These are phyloP conservation scores for Drechslera avenae DNA, from an alignment of 2,329 filamentous ascomycete genomes.

Conservation along the genomic window DNA sequence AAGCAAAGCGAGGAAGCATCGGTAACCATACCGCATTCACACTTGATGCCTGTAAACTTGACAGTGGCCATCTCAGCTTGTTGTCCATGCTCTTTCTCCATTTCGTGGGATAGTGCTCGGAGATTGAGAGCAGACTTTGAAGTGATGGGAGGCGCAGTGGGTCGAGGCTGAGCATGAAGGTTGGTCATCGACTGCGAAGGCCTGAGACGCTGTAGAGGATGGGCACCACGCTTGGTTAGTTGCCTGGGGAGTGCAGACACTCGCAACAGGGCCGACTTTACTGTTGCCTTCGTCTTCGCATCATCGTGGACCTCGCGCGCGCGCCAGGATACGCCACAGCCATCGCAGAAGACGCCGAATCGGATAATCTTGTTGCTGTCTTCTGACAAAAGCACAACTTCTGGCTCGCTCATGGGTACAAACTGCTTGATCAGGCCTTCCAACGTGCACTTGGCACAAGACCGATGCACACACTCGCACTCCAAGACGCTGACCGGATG, in stretches of 20 bases:
- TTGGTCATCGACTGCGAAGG: slow-evolving; percentile 19
- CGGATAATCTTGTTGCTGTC: slow-evolving; percentile 12
- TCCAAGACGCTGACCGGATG: slow-evolving; percentile 27
- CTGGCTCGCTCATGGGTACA: slow-evolving; percentile 32
- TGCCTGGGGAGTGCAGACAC: slow-evolving; percentile 21
- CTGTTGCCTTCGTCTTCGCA: slow-evolving; percentile 9
- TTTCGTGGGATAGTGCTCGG: slow-evolving; percentile 9
- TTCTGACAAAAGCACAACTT: slow-evolving; percentile 22
- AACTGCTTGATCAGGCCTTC: slow-evolving; percentile 27
- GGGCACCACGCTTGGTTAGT: slow-evolving; percentile 6
- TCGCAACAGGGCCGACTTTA: slow-evolving; percentile 11
- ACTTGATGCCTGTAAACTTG: slow-evolving; percentile 26
- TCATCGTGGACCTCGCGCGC: slow-evolving; percentile 15
- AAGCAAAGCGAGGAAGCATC: slow-evolving; percentile 27
- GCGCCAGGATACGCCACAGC: slow-evolving; percentile 32
- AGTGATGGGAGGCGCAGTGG: neutral
- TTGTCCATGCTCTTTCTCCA: slow-evolving; percentile 19
- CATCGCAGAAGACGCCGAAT: slow-evolving; percentile 34
- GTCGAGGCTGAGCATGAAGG: neutral
- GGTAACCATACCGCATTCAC: slow-evolving; percentile 25
- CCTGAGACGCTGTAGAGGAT: slow-evolving; percentile 17
- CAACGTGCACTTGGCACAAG: slow-evolving; percentile 29
- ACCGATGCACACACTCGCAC: slow-evolving; percentile 33
- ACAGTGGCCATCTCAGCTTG: slow-evolving; percentile 27
- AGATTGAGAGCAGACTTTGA: slow-evolving; percentile 19